Percentiles rank a stretch among this genome's conserved stretches.
These are phyloP conservation scores for Guadua angustifolia DNA, from an alignment of 176 grass and related monocot genomes.

Conservation along the genomic window DNA sequence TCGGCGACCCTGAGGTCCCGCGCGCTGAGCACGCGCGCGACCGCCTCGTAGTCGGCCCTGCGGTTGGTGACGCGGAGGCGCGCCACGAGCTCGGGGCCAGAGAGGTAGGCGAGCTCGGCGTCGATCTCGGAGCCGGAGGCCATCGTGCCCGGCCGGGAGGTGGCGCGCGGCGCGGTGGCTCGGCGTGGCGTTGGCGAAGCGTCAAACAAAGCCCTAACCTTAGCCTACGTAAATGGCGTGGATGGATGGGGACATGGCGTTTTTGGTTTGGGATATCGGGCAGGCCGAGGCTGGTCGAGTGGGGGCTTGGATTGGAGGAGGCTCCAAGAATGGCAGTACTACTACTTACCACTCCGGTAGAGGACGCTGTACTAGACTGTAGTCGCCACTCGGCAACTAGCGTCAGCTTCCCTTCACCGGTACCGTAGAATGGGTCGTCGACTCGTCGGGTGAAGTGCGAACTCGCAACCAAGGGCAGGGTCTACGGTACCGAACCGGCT, in stretches of 20 bases:
- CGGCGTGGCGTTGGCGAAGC: background rate
- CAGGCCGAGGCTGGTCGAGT: too few relatives aligned
- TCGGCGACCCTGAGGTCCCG: conserved; percentile 31
- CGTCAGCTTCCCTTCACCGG: too few relatives aligned
- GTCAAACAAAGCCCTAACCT: background rate
- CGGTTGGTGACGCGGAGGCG: conserved; percentile 21
- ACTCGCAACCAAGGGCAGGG: too few relatives aligned
- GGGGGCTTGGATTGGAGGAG: too few relatives aligned
- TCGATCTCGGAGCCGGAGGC: background rate
- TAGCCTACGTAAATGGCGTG: background rate
- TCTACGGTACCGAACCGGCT: too few relatives aligned
- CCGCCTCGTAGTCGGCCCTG: conserved; percentile 32
- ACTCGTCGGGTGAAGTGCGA: too few relatives aligned
- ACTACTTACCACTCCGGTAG: too few relatives aligned
- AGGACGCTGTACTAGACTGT: too few relatives aligned
- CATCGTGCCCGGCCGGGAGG: conserved; percentile 18
- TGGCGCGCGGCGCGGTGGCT: background rate
- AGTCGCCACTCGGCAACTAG: too few relatives aligned
- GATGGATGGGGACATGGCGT: background rate
- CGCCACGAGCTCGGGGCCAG: conserved; percentile 21
- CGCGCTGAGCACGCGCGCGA: conserved; percentile 41
- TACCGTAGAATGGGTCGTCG: too few relatives aligned
- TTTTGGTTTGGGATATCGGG: background rate
- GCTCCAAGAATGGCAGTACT: too few relatives aligned
- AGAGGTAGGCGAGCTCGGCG: conserved; percentile 35